Base-by-base conservation (phyloP, 2,329 filamentous ascomycete species). In the Pseudocercospora vitis region DNA sequence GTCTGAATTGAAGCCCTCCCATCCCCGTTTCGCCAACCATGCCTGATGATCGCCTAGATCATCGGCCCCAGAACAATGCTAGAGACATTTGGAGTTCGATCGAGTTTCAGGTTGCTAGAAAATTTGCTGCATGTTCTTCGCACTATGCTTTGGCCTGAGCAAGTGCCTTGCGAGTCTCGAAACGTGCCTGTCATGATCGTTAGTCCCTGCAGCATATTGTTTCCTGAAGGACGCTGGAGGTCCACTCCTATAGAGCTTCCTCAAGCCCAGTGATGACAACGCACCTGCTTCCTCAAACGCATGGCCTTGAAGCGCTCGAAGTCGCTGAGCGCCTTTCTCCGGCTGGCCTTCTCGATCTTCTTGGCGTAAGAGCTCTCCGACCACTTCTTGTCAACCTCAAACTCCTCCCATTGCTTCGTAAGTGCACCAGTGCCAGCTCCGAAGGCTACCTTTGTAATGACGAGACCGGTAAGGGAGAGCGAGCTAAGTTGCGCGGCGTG, bases 281-380 rank as follows among this genome's bases (percentile, higher is more conserved):
- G 67, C 74, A 91, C 89, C 87, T 96, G 91, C 87, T 99, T 99
- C 88, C 92, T 95, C 80, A 97, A 83, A 79, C 92, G 87, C 85
- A 97, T 83, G 71, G 97, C 94, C 89, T 99, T 96, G 90, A 97
- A 99, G 78, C 94, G 88, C 83, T 99, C 94, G 75, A 99, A 99
- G 84, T 99, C 94, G 79, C 87, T 95, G 67, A 99, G 83, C 72
- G 85, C 84, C 81, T 87, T 88, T 83, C 94, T 88, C 81, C 89
- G 88, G 78, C 89, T 83, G 70, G 84, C 83, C 80, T 89, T 87
- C 68, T 85, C 85, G 74, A 88, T 85, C 84, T 90, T 91, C 89
- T 99, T 94, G 72, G 91, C 90, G 86, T 88, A 96, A 77, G 85
- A 85, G 82, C 84, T 91, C 80, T 89, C 83, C 74, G 86, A 85